Evolutionary conservation across 2,329 filamentous ascomycete genomes (phyloP).

Genomic region (Cladorrhinum sp.): DNA sequence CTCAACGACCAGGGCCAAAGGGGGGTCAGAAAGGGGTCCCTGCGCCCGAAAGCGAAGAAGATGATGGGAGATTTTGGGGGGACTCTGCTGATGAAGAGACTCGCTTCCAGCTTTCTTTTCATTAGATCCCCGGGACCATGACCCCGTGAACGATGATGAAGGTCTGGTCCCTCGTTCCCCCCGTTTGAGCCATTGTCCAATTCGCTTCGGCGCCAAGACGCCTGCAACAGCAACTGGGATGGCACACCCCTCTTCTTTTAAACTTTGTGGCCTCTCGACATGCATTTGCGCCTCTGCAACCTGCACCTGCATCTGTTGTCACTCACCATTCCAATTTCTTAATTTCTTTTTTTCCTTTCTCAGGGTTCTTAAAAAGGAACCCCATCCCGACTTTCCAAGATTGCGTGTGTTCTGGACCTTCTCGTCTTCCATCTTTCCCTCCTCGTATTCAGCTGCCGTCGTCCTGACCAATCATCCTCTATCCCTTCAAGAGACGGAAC

Average conservation of each 20-base stretch:
- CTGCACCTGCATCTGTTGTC: neutral
- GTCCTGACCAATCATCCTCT: neutral
- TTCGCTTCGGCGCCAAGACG: constrained; percentile 5
- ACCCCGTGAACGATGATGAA: neutral
- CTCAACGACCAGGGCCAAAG: neutral
- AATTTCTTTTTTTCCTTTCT: neutral
- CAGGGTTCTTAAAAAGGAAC: neutral
- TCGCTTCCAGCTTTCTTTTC: neutral
- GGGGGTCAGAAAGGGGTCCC: constrained; percentile 5
- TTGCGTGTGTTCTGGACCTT: neutral
- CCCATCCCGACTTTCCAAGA: neutral
- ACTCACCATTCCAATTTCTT: neutral
- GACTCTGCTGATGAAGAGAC: no score
- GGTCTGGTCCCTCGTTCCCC: neutral
- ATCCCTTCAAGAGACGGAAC: neutral
- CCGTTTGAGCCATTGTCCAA: constrained; percentile 1
- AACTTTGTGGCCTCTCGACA: neutral
- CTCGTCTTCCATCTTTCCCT: neutral
- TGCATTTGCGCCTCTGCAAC: constrained; percentile 1
- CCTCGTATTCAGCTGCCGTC: neutral
- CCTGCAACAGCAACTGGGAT: neutral
- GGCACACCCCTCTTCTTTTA: neutral
- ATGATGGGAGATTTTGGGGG: neutral
- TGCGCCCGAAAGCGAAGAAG: no score
- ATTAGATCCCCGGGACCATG: neutral